A percentile compares a stretch with the other conserved stretches of the same genome.
Evolutionary conservation across 129 eudicot genomes (phyloP).

Genomic region (Chrysanthemum makinoi): DNA sequence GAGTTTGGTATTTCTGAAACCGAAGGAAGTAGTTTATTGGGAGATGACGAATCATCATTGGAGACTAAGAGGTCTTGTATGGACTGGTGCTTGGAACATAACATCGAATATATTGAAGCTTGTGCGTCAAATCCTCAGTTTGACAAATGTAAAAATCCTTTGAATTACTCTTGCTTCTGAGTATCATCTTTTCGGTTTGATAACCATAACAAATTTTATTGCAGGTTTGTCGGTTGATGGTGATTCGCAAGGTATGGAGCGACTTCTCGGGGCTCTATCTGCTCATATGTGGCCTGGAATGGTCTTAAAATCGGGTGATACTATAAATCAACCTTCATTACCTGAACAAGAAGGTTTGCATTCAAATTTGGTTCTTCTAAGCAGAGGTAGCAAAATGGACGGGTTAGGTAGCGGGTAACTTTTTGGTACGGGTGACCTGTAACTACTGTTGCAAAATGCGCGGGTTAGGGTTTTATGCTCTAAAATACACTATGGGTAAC

Average conservation of each 20-base stretch:
- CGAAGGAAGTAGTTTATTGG: constrained; percentile 36
- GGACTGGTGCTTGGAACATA: constrained; percentile 87
- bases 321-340: no score
- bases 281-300: no score
- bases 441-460: no score
- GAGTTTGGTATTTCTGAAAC: constrained; percentile 79
- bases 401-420: no score
- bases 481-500: no score
- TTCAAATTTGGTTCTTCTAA: no score
- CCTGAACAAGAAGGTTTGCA: no score
- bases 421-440: no score
- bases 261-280: no score
- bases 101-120: constrained; percentile 27
- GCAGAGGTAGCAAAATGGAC: no score
- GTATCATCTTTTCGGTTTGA: background rate
- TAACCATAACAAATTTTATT: constrained; percentile 6
- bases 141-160: constrained; percentile 65
- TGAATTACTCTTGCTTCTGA: background rate
- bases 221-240: constrained; percentile 94
- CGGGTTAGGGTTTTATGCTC: no score
- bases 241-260: constrained; percentile 49
- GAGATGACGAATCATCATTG: constrained; percentile 49
- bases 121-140: constrained; percentile 13
- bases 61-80: constrained; percentile 59
- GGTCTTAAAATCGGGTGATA: no score